These are phyloP conservation scores for Cetraspora pellucida DNA, from an alignment of 192 early-diverging fungal species.

Conservation along the genomic window DNA sequence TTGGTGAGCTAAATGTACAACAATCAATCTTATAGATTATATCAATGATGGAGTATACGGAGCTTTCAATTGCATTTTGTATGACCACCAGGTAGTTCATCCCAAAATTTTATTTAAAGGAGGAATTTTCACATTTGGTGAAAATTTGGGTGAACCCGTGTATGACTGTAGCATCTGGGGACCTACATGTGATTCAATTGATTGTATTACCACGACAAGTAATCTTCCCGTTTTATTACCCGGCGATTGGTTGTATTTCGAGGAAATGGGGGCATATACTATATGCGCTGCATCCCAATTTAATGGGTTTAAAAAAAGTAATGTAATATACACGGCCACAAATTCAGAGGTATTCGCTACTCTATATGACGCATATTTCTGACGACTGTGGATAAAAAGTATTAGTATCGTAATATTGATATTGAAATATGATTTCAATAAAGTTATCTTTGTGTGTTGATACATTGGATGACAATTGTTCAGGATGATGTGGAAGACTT, in stretches of 20 bases:
- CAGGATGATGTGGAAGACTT: too few species aligned
- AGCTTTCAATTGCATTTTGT: slow-evolving; percentile 97
- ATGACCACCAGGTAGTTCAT: slow-evolving; percentile 85
- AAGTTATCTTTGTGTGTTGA: too few species aligned
- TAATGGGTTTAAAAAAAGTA: slow-evolving; percentile 85
- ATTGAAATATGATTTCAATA: too few species aligned
- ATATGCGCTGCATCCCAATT: slow-evolving; percentile 84
- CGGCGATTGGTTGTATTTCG: slow-evolving; percentile 96
- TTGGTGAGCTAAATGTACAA: not conserved
- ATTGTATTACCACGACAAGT: slow-evolving; percentile 75
- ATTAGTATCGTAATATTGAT: too few species aligned
- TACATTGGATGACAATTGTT: too few species aligned
- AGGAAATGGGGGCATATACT: slow-evolving; percentile 98
- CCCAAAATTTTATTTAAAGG: slow-evolving; percentile 68
- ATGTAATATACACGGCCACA: slow-evolving; percentile 87
- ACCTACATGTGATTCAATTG: slow-evolving; percentile 98
- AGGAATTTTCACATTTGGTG: slow-evolving; percentile 40
- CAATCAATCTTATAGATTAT: slow-evolving; percentile 62
- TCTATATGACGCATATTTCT: not conserved
- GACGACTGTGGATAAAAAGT: too few species aligned
- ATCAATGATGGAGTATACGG: slow-evolving; percentile 99
- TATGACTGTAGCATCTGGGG: slow-evolving; percentile 88
- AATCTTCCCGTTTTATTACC: slow-evolving; percentile 81
- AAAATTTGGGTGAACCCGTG: slow-evolving; percentile 36
- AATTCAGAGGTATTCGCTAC: slow-evolving; percentile 24